These are phyloP conservation scores for Botryotinia globosa DNA, from an alignment of 2,329 filamentous ascomycete genomes.

Conservation along the genomic window DNA sequence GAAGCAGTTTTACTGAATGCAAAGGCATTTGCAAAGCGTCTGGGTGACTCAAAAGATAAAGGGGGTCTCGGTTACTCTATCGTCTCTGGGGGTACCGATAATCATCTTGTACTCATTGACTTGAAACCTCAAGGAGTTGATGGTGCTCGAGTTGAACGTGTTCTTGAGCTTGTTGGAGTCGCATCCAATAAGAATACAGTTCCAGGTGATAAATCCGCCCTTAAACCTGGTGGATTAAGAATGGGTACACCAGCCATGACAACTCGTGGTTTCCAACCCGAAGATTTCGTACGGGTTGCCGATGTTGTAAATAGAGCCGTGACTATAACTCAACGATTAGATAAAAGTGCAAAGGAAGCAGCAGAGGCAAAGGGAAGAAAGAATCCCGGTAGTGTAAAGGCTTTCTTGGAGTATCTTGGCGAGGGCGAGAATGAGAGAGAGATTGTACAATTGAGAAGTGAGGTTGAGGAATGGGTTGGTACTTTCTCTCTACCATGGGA, in stretches of 20 bases:
- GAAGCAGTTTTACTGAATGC: conserved; percentile 86
- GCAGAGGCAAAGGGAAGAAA: conserved; percentile 66
- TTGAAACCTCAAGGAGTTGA: conserved; percentile 86
- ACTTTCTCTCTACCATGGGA: conserved; percentile 72
- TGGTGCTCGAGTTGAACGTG: conserved; percentile 82
- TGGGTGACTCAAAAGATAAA: conserved; percentile 63
- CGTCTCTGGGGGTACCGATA: conserved; percentile 93
- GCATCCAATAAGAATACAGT: conserved; percentile 99
- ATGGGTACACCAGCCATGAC: conserved; percentile 98
- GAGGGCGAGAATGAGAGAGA: conserved; percentile 66
- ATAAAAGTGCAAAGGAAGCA: conserved; percentile 68
- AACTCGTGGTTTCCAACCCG: conserved; percentile 83
- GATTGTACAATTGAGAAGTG: conserved; percentile 68
- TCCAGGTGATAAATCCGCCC: conserved; percentile 87
- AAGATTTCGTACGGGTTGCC: conserved; percentile 83
- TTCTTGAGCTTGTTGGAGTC: conserved; percentile 88
- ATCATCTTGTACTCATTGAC: conserved; percentile 91
- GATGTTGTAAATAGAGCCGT: conserved; percentile 84
- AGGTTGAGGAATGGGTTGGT: conserved; percentile 76
- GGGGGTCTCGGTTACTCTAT: conserved; percentile 81
- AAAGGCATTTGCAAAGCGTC: conserved; percentile 72
- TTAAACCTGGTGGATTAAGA: conserved; percentile 88
- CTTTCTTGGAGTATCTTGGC: conserved; percentile 66
- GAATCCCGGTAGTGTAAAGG: conserved; percentile 60
- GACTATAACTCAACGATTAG: conserved; percentile 71